phyloP scores from a whole-genome alignment of 306 rosid species.

The Prunus salicina region DNA sequence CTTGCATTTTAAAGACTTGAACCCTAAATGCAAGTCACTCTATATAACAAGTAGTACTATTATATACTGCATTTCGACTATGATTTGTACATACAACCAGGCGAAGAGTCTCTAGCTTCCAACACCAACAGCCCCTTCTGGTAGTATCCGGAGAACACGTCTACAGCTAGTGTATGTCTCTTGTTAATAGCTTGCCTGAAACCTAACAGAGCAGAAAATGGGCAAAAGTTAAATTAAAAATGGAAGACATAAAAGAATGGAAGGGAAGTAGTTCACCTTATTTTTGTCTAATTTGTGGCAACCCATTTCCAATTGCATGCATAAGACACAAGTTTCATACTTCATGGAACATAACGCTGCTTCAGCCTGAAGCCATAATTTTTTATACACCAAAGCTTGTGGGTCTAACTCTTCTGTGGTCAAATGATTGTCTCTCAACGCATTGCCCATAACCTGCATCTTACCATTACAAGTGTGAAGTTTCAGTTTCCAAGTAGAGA shows the following conservation, averaged over 20 bases:
- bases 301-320: constrained; percentile 42
- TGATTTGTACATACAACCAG: neutral
- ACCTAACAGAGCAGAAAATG: constrained; percentile 8
- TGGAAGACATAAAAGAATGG: neutral
- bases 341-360: constrained; percentile 48
- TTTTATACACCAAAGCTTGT: constrained; percentile 39
- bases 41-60: neutral
- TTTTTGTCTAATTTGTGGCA: constrained; percentile 31
- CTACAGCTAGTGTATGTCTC: neutral
- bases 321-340: constrained; percentile 37
- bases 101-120: constrained; percentile 2
- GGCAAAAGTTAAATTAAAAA: constrained; percentile 1
- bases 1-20: neutral
- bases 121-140: neutral
- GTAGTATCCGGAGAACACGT: neutral
- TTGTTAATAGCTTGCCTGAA: constrained; percentile 5
- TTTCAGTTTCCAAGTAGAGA: constrained; percentile 7
- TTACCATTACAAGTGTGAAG: constrained; percentile 8
- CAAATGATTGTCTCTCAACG: constrained; percentile 32
- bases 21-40: neutral
- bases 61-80: neutral
- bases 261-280: constrained; percentile 33
- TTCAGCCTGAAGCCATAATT: constrained; percentile 68
- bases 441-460: constrained; percentile 41
- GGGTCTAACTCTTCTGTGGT: constrained; percentile 43